A percentile compares a stretch with the other conserved stretches of the same genome.
Evolutionary conservation across 345 rosid genomes (phyloP).

Genomic region (Viola odorata): DNA sequence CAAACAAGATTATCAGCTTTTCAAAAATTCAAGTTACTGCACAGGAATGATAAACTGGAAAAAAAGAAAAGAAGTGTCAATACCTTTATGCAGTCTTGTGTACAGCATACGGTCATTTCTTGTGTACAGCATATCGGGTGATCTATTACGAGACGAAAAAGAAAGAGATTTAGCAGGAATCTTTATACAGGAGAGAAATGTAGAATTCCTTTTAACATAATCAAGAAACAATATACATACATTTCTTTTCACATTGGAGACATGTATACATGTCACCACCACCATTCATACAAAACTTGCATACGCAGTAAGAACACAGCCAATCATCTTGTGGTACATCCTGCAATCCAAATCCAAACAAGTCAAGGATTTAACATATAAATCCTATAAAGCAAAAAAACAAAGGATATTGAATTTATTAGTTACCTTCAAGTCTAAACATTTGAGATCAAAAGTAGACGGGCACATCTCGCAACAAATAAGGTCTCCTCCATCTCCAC

Average conservation of each 20-base stretch:
- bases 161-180: neutral
- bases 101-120: slow-evolving; percentile 7
- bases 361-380: neutral
- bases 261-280: neutral
- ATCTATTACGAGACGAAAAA: slow-evolving; percentile 3
- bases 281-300: slow-evolving; percentile 12
- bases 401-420: neutral
- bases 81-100: slow-evolving; percentile 20
- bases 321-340: slow-evolving; percentile 18
- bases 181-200: neutral
- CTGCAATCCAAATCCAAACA: slow-evolving; percentile 10
- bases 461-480: slow-evolving; percentile 30
- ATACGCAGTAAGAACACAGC: slow-evolving; percentile 22
- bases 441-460: slow-evolving; percentile 19
- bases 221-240: slow-evolving; percentile 9
- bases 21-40: neutral
- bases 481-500: slow-evolving; percentile 30
- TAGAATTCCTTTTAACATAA: neutral
- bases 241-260: slow-evolving; percentile 16
- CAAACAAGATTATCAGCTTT: neutral
- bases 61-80: neutral
- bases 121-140: slow-evolving; percentile 11
- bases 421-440: slow-evolving; percentile 23
- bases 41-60: neutral
- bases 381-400: neutral